Conservation (phyloP, 805 yeast genomes). For the Tetrapisispora phaffii region DNA sequence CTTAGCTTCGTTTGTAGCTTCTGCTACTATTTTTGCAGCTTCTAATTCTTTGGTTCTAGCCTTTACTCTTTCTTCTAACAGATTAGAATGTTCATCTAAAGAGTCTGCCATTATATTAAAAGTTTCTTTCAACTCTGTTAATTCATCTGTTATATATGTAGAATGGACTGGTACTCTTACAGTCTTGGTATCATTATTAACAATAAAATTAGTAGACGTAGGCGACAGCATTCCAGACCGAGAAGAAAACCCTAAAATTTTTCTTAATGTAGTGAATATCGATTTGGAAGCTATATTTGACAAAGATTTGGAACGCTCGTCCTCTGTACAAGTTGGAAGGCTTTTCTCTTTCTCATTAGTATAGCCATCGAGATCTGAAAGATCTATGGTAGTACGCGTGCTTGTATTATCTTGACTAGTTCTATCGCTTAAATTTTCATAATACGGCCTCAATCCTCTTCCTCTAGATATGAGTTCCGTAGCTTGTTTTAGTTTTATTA, state of each 20-base stretch:
- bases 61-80: constrained; percentile 78
- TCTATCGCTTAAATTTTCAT: neutral
- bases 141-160: constrained; percentile 65
- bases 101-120: constrained; percentile 89
- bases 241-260: neutral
- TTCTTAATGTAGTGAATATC: neutral
- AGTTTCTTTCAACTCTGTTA: constrained; percentile 78
- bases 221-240: constrained; percentile 5
- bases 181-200: constrained; percentile 23
- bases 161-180: constrained; percentile 39
- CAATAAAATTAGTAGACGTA: constrained; percentile 15
- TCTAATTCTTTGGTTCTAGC: constrained; percentile 83
- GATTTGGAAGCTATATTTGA: neutral
- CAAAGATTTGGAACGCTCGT: neutral
- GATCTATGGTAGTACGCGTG: neutral
- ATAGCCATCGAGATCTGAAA: neutral
- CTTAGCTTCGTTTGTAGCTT: constrained; percentile 92
- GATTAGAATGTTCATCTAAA: constrained; percentile 70
- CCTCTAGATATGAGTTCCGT: constrained; percentile 49
- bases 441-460: constrained; percentile 26
- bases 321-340: too few species aligned
- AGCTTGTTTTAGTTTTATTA: constrained; percentile 66
- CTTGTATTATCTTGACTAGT: neutral
- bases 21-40: constrained; percentile 80
- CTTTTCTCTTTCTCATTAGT: neutral